Base-by-base conservation (phyloP, 2,329 filamentous ascomycete species). In the Paraphaeosphaeria minitans region DNA sequence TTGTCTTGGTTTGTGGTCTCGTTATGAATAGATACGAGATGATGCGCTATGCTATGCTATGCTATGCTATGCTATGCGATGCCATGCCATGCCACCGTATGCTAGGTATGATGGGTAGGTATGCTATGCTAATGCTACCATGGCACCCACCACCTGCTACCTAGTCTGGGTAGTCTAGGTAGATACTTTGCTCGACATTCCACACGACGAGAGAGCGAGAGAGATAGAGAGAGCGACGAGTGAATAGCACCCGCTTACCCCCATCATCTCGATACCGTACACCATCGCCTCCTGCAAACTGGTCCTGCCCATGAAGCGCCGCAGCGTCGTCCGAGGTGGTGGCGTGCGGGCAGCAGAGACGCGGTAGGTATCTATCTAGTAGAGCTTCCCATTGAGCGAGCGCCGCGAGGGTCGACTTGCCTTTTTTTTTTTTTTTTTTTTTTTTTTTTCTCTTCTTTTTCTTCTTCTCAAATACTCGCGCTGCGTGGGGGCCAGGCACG, bases 391-490 rank as follows among this genome's bases (percentile, higher is more conserved):
- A 62, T 61, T 60, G 39, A 53, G 47, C 60, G 49, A n/a, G n/a
- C n/a, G n/a, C n/a, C 51, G 29, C 37, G 16, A 37, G 31, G 9
- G 24, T 21, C 46, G 51, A 45, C 41, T n/a, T 50, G 49, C 29
- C 66, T 75, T 75, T 69, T n/a, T n/a, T n/a, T n/a, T n/a, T n/a
- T n/a, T n/a, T n/a, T n/a, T n/a, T n/a, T n/a, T n/a, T n/a, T n/a
- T n/a, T n/a, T n/a, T n/a, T n/a, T n/a, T n/a, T n/a, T n/a, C n/a
- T n/a, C n/a, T n/a, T n/a, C n/a, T n/a, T n/a, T n/a, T n/a, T n/a
- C n/a, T n/a, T n/a, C n/a, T n/a, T n/a, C n/a, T 69, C 75, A 60
- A 61, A 75, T 70, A 63, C 77, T 33, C 81, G 4, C 14, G 7
- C 37, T 39, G 37, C 16, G 37, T 39, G 37, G 37, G n/a, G 37